A percentile compares a stretch with the other conserved stretches of the same genome.
Conservation (phyloP, 192 early-diverging fungal species). For the Podila minutissima region DNA sequence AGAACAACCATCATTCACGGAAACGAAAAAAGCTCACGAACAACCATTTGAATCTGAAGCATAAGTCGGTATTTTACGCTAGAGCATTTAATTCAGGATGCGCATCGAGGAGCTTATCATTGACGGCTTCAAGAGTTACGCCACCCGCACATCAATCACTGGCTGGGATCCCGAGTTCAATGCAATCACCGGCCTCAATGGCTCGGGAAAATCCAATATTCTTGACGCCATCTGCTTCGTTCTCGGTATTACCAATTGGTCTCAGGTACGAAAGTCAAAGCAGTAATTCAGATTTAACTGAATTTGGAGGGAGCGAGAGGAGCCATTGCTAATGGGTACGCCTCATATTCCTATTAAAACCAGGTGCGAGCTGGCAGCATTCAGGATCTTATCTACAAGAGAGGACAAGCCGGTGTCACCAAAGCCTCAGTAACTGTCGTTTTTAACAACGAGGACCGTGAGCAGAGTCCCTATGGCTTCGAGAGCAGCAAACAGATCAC, state of each 20-base stretch:
- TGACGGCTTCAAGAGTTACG: constrained; percentile 99
- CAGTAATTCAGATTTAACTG: neutral
- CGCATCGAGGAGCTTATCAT: constrained; percentile 95
- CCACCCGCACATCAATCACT: constrained; percentile 91
- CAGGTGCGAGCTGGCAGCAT: constrained; percentile 92
- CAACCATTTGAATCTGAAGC: too few species aligned
- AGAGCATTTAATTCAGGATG: constrained; percentile 58
- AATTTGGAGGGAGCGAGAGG: neutral
- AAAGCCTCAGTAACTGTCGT: constrained; percentile 98
- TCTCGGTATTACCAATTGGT: constrained; percentile 93
- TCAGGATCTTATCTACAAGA: constrained; percentile 97
- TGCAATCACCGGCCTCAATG: constrained; percentile 98
- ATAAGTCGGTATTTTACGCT: too few species aligned
- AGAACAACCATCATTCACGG: too few species aligned
- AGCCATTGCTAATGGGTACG: neutral
- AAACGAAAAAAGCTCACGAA: too few species aligned
- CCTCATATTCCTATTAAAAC: neutral
- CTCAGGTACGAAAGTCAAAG: constrained; percentile 71
- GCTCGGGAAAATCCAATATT: constrained; percentile 98
- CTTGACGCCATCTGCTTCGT: constrained; percentile 99
- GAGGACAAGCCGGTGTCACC: constrained; percentile 98
- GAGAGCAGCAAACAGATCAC: constrained; percentile 87
- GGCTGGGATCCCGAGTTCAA: constrained; percentile 99
- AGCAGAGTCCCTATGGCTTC: constrained; percentile 89
- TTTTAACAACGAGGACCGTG: constrained; percentile 91